Evolutionary conservation across 352 stramenopile species (phyloP).

Genomic region (Phytophthora quininea): DNA sequence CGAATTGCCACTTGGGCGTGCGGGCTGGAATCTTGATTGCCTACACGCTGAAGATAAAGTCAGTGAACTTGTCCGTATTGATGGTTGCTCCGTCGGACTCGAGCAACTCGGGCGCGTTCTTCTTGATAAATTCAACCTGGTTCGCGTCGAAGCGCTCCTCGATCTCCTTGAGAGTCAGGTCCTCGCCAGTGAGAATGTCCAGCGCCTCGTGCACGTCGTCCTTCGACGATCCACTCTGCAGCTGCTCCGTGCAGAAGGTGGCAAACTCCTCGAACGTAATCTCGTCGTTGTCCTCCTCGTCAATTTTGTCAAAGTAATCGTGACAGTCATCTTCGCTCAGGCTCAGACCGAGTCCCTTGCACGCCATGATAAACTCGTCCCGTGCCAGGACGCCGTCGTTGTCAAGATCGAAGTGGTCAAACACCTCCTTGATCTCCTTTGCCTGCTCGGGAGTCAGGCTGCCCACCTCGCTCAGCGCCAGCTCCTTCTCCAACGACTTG

Average conservation of each 20-base stretch:
- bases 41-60: constrained; percentile 86
- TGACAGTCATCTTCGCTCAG: constrained; percentile 90
- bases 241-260: constrained; percentile 87
- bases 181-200: constrained; percentile 75
- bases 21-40: constrained; percentile 9
- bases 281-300: constrained; percentile 84
- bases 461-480: constrained; percentile 83
- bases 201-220: constrained; percentile 85
- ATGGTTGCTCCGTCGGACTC: constrained; percentile 61
- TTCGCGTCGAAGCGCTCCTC: constrained; percentile 81
- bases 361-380: constrained; percentile 92
- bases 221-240: constrained; percentile 86
- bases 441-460: constrained; percentile 85
- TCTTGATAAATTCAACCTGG: constrained; percentile 84
- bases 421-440: constrained; percentile 90
- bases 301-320: constrained; percentile 88
- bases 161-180: constrained; percentile 80
- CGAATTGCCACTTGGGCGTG: too few relatives aligned
- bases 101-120: constrained; percentile 60
- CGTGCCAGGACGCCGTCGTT: constrained; percentile 85
- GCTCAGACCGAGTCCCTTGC: constrained; percentile 86
- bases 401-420: constrained; percentile 91
- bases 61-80: constrained; percentile 77
- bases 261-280: constrained; percentile 88
- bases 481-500: constrained; percentile 90